A percentile compares a stretch with the other conserved stretches of the same genome.
Conservation (phyloP, 2,329 filamentous ascomycete species). For the Teratosphaeria gauchensis region DNA sequence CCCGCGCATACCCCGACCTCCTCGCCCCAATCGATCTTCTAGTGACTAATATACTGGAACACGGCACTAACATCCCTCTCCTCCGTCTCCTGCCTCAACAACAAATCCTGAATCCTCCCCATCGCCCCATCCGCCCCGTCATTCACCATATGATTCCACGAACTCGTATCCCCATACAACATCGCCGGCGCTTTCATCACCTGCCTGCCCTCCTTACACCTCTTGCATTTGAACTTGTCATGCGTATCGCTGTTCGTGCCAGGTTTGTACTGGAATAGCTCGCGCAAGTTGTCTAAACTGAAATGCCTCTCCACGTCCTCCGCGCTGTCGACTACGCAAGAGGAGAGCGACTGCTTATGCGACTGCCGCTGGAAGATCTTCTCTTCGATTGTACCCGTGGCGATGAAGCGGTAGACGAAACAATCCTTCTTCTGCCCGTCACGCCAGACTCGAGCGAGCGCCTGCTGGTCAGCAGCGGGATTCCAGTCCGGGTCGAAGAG, state of each 20-base stretch:
- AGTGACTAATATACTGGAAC: slow-evolving; percentile 98
- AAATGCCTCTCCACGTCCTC: slow-evolving; percentile 98
- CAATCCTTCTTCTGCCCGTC: slow-evolving; percentile 99
- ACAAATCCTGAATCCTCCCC: slow-evolving; percentile 75
- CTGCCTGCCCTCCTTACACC: slow-evolving; percentile 75
- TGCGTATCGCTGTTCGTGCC: slow-evolving; percentile 88
- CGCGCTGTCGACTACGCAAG: slow-evolving; percentile 89
- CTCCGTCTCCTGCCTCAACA: slow-evolving; percentile 75
- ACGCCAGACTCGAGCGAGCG: slow-evolving; percentile 93
- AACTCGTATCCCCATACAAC: slow-evolving; percentile 94
- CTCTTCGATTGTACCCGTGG: slow-evolving; percentile 94
- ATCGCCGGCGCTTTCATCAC: slow-evolving; percentile 85
- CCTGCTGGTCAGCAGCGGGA: slow-evolving; percentile 93
- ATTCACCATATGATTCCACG: slow-evolving; percentile 81
- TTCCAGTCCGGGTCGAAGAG: slow-evolving; percentile 96
- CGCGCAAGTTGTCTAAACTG: slow-evolving; percentile 77
- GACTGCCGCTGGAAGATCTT: slow-evolving; percentile 99
- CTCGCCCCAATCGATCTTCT: background rate
- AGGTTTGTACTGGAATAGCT: slow-evolving; percentile 85
- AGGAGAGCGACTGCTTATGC: slow-evolving; percentile 94
- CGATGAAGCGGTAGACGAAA: slow-evolving; percentile 99
- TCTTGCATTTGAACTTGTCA: slow-evolving; percentile 97
- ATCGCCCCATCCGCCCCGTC: slow-evolving; percentile 51
- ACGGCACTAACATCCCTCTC: slow-evolving; percentile 81
- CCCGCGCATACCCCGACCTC: no score